Evolutionary conservation across 2,329 filamentous ascomycete species (phyloP), one percentile per base, ranked within the genome.

Genomic region (Phaeophleospora eucalypticola): DNA sequence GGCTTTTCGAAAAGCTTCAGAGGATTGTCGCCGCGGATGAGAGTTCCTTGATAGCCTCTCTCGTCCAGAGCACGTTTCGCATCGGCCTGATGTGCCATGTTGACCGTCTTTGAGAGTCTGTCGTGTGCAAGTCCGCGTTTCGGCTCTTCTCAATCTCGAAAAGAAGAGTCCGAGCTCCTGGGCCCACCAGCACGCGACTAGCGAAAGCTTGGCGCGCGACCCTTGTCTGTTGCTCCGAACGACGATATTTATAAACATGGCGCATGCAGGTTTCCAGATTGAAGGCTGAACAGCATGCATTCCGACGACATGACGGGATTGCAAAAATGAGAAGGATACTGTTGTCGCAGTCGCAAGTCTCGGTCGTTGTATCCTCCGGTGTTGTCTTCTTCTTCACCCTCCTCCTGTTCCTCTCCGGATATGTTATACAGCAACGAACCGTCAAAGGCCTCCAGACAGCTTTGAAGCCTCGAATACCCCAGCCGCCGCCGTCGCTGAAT

Each of bases 1-100:
- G 89, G 86, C 68, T 95, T 95, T 69, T 97, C 91, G 78, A 97
- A 87, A 50, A 97, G 87, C 3, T 87, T 90, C n/a, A 89, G 87
- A 1, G 91, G 91, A 71, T 96, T 96, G 63, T 94, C 85, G 51
- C 89, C 89, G 66, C 91, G 89, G 53, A 93, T 84, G 17, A 94
- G 80, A 29, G 82, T 71, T 37, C 84, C 87, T 10, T 74, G 76
- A 65, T 87, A 87, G 65, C 91, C 91, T 59, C 91, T 87, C 71
- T 95, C 89, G 72, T 97, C 91, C 65, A 97, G 86, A 67, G 95
- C 73, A 15, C 72, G 71, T 59, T 72, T 76, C 19, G 87, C 89
- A 67, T 95, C 89, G 64, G 89, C 89, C 66, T 84, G 83, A 68
- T 89, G 81, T 9, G 63, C 63, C 70, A 75, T 79, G 58, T 27